A percentile compares a stretch with the other conserved stretches of the same genome.
Evolutionary conservation across 306 rosid genomes (phyloP).

Genomic region (Vachellia collinsii): DNA sequence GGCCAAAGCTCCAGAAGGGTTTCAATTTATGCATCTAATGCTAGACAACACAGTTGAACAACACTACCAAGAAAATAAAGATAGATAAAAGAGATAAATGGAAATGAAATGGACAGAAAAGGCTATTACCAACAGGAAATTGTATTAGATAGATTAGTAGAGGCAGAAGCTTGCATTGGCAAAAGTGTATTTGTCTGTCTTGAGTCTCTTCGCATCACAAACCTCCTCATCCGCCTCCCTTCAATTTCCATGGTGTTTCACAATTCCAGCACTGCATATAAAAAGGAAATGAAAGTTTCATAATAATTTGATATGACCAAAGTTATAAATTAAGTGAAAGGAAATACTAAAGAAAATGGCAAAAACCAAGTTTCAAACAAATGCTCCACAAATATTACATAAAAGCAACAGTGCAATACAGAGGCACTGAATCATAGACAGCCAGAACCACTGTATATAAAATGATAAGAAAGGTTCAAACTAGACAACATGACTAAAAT

Average conservation of each 20-base stretch:
- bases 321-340: background rate
- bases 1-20: too few relatives aligned
- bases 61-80: background rate
- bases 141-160: conserved; percentile 29
- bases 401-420: background rate
- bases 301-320: background rate
- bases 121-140: conserved; percentile 45
- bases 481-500: background rate
- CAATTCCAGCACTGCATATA: background rate
- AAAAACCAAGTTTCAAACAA: background rate
- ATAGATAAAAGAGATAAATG: background rate
- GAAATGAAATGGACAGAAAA: background rate
- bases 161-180: conserved; percentile 35
- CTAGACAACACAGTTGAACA: background rate
- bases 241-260: conserved; percentile 33
- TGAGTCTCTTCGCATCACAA: conserved; percentile 27
- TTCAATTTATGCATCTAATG: background rate
- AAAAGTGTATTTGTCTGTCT: conserved; percentile 24
- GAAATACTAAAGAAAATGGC: background rate
- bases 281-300: background rate
- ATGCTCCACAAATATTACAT: background rate
- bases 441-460: background rate
- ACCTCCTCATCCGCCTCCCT: conserved; percentile 44
- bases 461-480: background rate
- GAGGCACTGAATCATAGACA: background rate